Evolutionary conservation across 768 basidiomycete genomes (phyloP).

Genomic region (Phlebiopsis flavidoalba): DNA sequence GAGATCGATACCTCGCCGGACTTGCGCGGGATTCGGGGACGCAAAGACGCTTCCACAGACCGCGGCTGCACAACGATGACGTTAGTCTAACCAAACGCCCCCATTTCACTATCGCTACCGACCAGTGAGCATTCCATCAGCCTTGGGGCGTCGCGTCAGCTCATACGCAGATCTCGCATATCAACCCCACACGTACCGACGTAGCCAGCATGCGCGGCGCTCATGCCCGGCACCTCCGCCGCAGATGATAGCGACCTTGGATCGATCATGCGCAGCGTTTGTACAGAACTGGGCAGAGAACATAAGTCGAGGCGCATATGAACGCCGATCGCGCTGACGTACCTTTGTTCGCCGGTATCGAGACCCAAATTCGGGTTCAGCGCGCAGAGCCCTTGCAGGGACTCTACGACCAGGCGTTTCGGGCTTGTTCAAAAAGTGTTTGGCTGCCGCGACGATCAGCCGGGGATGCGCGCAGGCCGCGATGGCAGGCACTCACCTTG

Average conservation of each 20-base stretch:
- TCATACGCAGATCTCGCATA: not conserved
- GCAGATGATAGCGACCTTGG: conserved; percentile 72
- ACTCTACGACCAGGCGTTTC: conserved; percentile 70
- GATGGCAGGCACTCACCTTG: conserved; percentile 10
- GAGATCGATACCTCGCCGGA: conserved; percentile 74
- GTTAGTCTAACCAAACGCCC: not conserved
- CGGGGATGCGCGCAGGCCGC: not conserved
- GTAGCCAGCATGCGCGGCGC: conserved; percentile 82
- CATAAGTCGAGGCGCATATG: not conserved
- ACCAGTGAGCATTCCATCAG: conserved; percentile 75
- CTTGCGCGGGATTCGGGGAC: conserved; percentile 82
- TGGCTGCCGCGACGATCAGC: conserved; percentile 27
- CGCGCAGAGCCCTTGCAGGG: conserved; percentile 66
- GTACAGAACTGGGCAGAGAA: conserved; percentile 50
- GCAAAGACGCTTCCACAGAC: conserved; percentile 90
- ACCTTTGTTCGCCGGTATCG: conserved; percentile 72
- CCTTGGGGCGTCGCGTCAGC: conserved; percentile 33
- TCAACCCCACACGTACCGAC: conserved; percentile 53
- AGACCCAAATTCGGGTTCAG: conserved; percentile 69
- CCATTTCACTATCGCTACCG: conserved; percentile 1
- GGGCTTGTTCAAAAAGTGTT: conserved; percentile 78
- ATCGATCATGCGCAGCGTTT: conserved; percentile 48
- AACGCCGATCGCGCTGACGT: conserved; percentile 7
- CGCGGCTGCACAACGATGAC: conserved; percentile 40
- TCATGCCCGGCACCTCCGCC: conserved; percentile 91